Evolutionary conservation across 208 protist genomes (phyloP).

Genomic region (Porcisia deanei): DNA sequence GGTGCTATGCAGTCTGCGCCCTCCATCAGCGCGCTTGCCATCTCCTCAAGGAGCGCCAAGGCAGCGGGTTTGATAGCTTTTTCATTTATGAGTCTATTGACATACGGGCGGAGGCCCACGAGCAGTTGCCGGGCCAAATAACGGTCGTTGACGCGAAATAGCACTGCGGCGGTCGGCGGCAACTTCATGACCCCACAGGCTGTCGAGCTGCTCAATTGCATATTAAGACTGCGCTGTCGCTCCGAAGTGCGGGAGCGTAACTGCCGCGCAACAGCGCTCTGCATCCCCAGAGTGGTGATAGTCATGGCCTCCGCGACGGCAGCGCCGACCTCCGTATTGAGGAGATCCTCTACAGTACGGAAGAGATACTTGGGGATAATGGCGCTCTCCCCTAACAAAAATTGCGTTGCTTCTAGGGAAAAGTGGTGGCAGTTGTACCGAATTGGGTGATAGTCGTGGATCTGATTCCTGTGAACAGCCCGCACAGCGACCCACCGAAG

Average conservation of each 20-base stretch:
- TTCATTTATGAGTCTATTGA: slow-evolving; percentile 39
- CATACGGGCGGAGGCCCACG: slow-evolving; percentile 42
- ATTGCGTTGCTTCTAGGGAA: slow-evolving; percentile 56
- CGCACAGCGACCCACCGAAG: slow-evolving; percentile 44
- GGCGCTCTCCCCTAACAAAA: slow-evolving; percentile 50
- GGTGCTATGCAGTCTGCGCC: slow-evolving; percentile 43
- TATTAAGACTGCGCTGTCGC: slow-evolving; percentile 38
- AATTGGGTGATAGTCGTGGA: slow-evolving; percentile 86
- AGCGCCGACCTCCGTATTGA: slow-evolving; percentile 46
- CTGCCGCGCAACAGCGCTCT: slow-evolving; percentile 41
- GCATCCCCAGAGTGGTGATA: slow-evolving; percentile 46
- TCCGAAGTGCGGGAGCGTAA: slow-evolving; percentile 37
- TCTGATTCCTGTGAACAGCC: slow-evolving; percentile 39
- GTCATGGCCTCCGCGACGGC: slow-evolving; percentile 44
- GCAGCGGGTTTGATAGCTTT: slow-evolving; percentile 32
- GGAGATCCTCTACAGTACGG: slow-evolving; percentile 40
- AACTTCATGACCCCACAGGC: slow-evolving; percentile 43
- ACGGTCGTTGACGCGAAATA: slow-evolving; percentile 53
- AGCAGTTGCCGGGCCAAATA: slow-evolving; percentile 25
- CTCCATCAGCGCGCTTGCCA: slow-evolving; percentile 25
- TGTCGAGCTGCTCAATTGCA: slow-evolving; percentile 34
- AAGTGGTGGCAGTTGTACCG: slow-evolving; percentile 95
- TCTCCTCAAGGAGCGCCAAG: slow-evolving; percentile 23
- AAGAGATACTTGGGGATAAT: slow-evolving; percentile 49
- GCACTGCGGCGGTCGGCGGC: slow-evolving; percentile 52